Conservation (phyloP, 1,284 basidiomycete species). For the Prillingera fragicola region DNA sequence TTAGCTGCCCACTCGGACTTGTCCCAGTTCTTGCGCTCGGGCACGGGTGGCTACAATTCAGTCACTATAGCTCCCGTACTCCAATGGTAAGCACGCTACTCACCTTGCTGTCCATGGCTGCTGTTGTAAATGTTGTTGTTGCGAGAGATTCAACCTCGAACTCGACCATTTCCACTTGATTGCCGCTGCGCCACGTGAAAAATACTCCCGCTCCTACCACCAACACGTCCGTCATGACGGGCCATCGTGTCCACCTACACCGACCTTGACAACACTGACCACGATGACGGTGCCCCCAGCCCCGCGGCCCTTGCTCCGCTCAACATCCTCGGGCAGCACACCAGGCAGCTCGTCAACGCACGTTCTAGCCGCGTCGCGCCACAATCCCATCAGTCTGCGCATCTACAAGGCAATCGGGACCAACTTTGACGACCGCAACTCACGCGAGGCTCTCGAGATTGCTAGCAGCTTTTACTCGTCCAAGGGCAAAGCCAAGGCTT, state of each 20-base stretch:
- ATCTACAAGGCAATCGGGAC: conserved; percentile 81
- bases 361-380: conserved; percentile 27
- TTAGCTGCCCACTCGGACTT: conserved; percentile 46
- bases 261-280: not conserved
- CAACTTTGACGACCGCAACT: conserved; percentile 69
- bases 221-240: not conserved
- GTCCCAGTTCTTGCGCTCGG: conserved; percentile 42
- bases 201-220: not conserved
- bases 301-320: not conserved
- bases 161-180: too few relatives aligned
- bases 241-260: not conserved
- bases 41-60: not conserved
- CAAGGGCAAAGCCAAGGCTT: conserved; percentile 7
- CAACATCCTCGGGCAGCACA: conserved; percentile 1
- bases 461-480: conserved; percentile 65
- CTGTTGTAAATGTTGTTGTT: too few relatives aligned
- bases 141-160: too few relatives aligned
- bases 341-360: conserved; percentile 18
- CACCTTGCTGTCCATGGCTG: too few relatives aligned
- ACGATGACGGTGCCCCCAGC: not conserved
- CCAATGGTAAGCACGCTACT: too few relatives aligned
- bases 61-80: too few relatives aligned
- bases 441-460: conserved; percentile 72
- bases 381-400: conserved; percentile 67
- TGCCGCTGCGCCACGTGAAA: too few relatives aligned